Evolutionary conservation across 805 yeast species (phyloP).

Genomic region (Yarrowia divulgata): DNA sequence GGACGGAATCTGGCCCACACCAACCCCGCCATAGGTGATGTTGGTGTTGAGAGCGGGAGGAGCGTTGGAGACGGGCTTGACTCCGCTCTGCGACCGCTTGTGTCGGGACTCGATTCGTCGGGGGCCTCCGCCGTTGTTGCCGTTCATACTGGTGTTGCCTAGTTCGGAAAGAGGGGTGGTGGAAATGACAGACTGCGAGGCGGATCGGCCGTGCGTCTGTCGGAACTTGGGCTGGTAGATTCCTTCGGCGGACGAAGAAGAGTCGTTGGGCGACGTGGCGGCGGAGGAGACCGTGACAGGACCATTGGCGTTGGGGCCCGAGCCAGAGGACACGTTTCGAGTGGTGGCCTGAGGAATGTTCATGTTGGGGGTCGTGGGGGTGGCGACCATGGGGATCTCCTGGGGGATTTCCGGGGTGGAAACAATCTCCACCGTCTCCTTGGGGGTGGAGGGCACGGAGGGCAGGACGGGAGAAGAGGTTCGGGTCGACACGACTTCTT

Average conservation of each 20-base stretch:
- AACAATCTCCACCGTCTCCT: background rate
- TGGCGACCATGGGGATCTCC: constrained; percentile 17
- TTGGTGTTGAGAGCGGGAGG: background rate
- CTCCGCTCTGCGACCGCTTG: constrained; percentile 25
- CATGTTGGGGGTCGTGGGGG: constrained; percentile 32
- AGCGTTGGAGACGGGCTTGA: background rate
- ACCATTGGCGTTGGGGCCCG: background rate
- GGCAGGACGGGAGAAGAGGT: constrained; percentile 22
- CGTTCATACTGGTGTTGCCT: constrained; percentile 32
- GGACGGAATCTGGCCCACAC: constrained; percentile 32
- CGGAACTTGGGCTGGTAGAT: constrained; percentile 38
- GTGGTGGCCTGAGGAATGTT: constrained; percentile 38
- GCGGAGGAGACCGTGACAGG: constrained; percentile 4
- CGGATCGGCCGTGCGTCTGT: constrained; percentile 34
- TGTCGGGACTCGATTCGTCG: constrained; percentile 35
- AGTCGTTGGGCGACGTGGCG: constrained; percentile 28
- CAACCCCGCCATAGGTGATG: constrained; percentile 30
- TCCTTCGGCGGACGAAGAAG: constrained; percentile 21
- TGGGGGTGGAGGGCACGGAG: constrained; percentile 36
- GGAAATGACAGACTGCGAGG: constrained; percentile 35
- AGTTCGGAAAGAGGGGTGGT: constrained; percentile 37
- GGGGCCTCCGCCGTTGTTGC: constrained; percentile 38
- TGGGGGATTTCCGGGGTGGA: constrained; percentile 26
- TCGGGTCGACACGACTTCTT: constrained; percentile 12
- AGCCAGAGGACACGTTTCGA: constrained; percentile 21